Conservation (phyloP, 768 basidiomycete species). For the Rhizopogon vesiculosus region DNA sequence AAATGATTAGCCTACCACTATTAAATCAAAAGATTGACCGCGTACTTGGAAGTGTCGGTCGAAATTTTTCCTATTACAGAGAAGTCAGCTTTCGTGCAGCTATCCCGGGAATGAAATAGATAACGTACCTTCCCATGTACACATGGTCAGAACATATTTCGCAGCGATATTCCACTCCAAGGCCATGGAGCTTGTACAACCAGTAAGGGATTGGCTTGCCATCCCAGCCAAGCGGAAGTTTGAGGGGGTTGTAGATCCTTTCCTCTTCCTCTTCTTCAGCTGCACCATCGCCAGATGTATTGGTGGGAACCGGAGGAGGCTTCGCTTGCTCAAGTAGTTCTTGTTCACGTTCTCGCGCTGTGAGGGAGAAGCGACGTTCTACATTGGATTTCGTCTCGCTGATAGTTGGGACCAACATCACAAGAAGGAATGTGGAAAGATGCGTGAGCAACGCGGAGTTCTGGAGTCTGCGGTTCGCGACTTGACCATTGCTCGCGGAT, state of each 20-base stretch:
- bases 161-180: constrained; percentile 97
- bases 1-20: constrained; percentile 13
- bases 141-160: constrained; percentile 97
- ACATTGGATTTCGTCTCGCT: constrained; percentile 95
- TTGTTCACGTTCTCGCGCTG: constrained; percentile 95
- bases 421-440: constrained; percentile 64
- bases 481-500: constrained; percentile 27
- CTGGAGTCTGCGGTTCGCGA: constrained; percentile 46
- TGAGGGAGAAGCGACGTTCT: constrained; percentile 93
- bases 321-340: constrained; percentile 73
- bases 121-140: constrained; percentile 85
- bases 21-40: constrained; percentile 8
- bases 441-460: constrained; percentile 69
- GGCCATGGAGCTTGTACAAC: constrained; percentile 95
- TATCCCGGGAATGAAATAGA: constrained; percentile 1
- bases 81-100: constrained; percentile 11
- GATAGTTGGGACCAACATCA: constrained; percentile 57
- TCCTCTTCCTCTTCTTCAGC: constrained; percentile 95
- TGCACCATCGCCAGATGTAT: constrained; percentile 41
- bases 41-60: constrained; percentile 89
- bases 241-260: constrained; percentile 96
- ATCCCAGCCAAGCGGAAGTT: constrained; percentile 96
- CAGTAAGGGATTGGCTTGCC: constrained; percentile 99
- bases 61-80: constrained; percentile 75
- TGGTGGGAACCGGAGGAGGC: constrained; percentile 44